Conservation (phyloP, 805 yeast species). For the Jamesozyma rosinii region DNA sequence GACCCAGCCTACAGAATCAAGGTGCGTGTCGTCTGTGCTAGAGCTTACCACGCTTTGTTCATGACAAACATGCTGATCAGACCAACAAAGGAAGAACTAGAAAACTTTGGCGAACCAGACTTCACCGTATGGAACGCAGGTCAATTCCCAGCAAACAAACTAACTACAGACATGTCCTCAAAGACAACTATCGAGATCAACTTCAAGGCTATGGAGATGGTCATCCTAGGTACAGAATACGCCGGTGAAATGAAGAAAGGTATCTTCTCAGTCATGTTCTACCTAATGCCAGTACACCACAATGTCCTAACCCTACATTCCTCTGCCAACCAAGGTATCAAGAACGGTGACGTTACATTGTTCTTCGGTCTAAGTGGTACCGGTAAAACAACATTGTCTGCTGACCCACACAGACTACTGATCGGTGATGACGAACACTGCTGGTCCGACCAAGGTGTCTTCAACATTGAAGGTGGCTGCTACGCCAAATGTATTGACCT, state of each 20-base stretch:
- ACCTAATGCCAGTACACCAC: conserved; percentile 92
- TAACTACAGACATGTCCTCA: conserved; percentile 96
- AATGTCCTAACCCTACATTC: conserved; percentile 89
- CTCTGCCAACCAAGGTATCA: conserved; percentile 82
- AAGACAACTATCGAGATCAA: conserved; percentile 91
- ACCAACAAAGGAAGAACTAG: conserved; percentile 85
- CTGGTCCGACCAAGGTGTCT: conserved; percentile 97
- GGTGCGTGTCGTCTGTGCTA: conserved; percentile 91
- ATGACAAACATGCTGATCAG: conserved; percentile 97
- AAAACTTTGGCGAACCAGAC: conserved; percentile 91
- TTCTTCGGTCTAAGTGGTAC: conserved; percentile 97
- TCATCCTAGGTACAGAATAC: conserved; percentile 94
- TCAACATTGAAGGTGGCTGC: conserved; percentile 99
- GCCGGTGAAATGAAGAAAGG: conserved; percentile 99
- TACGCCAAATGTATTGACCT: conserved; percentile 94
- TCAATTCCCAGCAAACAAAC: conserved; percentile 94
- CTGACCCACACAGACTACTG: conserved; percentile 86
- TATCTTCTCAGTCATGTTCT: conserved; percentile 97
- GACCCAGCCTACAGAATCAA: conserved; percentile 95
- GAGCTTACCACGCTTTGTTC: conserved; percentile 96
- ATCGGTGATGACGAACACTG: conserved; percentile 99
- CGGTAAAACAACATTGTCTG: conserved; percentile 94
- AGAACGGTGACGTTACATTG: conserved; percentile 78
- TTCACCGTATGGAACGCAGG: conserved; percentile 98
- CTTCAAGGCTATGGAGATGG: conserved; percentile 97